phyloP scores from a whole-genome alignment of 345 rosid genomes.

The Eucalyptus sideroxylon region DNA sequence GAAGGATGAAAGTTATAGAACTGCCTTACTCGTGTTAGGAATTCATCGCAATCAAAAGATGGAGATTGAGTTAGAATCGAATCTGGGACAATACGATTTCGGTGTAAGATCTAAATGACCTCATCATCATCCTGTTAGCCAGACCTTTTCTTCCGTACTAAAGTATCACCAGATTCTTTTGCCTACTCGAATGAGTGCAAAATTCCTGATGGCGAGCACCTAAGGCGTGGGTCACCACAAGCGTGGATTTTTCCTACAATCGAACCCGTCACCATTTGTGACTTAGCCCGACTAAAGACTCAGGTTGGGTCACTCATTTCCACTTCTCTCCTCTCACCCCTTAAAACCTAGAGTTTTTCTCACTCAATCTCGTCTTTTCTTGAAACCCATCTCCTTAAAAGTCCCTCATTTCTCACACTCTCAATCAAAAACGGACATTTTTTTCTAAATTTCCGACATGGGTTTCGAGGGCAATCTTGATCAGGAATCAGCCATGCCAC shows the following conservation, averaged over 20 bases:
- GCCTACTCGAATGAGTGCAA: neutral
- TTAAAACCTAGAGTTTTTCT: neutral
- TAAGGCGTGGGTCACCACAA: neutral
- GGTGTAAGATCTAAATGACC: neutral
- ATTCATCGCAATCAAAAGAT: neutral
- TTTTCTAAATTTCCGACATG: neutral
- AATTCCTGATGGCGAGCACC: neutral
- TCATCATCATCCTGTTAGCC: neutral
- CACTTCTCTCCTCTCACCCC: neutral
- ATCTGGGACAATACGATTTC: neutral
- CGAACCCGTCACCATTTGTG: neutral
- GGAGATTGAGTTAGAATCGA: neutral
- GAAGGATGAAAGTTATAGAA: neutral
- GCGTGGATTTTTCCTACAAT: neutral
- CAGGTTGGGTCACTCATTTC: neutral
- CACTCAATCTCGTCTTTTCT: neutral
- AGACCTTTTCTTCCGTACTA: neutral
- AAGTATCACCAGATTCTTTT: neutral
- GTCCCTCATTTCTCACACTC: neutral
- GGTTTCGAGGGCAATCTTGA: neutral
- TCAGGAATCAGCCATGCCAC: neutral
- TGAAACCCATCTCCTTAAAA: neutral
- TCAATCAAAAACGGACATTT: neutral
- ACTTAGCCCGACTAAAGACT: neutral
- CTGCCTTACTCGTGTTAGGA: neutral